Conservation (phyloP, 306 rosid species). For the Styphnolobium japonicum region DNA sequence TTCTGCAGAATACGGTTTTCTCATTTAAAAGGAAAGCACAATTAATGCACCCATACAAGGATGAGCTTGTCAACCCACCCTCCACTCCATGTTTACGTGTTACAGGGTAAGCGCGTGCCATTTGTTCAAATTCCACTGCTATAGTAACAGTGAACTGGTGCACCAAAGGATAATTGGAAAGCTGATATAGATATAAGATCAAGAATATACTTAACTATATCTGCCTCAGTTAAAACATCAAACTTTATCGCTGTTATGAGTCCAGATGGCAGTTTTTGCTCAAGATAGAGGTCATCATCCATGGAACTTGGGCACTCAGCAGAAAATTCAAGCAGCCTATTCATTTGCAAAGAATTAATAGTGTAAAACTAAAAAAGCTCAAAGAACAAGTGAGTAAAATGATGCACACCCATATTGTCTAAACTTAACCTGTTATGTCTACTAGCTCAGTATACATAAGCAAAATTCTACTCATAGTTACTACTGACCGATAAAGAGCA, state of each 20-base stretch:
- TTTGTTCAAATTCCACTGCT: not conserved
- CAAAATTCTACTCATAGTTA: not conserved
- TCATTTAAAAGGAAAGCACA: not conserved
- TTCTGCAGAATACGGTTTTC: conserved; percentile 1
- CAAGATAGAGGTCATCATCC: conserved; percentile 47
- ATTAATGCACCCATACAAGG: conserved; percentile 16
- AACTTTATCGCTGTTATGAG: conserved; percentile 46
- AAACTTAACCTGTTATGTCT: conserved; percentile 15
- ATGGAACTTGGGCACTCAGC: conserved; percentile 40
- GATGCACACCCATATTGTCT: not conserved
- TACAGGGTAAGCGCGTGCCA: not conserved
- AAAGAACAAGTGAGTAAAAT: conserved; percentile 2
- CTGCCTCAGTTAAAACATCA: conserved; percentile 42
- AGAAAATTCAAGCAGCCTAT: conserved; percentile 41
- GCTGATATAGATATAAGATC: conserved; percentile 6
- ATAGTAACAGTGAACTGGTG: not conserved
- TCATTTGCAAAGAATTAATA: conserved; percentile 26
- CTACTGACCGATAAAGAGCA: not conserved
- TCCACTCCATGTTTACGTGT: not conserved
- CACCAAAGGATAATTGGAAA: not conserved
- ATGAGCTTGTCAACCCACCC: conserved; percentile 11
- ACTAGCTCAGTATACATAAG: not conserved
- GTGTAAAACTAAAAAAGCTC: conserved; percentile 13
- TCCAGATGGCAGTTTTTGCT: conserved; percentile 41
- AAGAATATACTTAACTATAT: conserved; percentile 55